Evolutionary conservation across 805 yeast species (phyloP).

Genomic region (Dipodascopsis uninucleata): DNA sequence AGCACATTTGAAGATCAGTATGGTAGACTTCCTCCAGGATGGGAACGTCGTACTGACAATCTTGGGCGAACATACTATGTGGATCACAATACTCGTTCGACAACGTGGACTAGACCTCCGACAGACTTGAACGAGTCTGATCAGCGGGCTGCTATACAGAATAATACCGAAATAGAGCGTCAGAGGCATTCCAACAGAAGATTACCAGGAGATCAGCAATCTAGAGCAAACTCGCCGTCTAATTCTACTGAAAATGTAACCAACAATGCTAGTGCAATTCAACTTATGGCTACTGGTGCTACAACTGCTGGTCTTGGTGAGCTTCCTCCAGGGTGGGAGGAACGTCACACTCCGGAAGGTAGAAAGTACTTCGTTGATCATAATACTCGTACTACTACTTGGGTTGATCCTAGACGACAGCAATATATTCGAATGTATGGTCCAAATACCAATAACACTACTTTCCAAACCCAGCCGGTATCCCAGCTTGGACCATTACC

Average conservation of each 20-base stretch:
- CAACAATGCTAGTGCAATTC: constrained; percentile 36
- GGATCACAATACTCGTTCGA: constrained; percentile 94
- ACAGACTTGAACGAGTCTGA: constrained; percentile 74
- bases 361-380: constrained; percentile 98
- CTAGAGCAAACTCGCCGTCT: constrained; percentile 38
- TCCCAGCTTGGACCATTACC: constrained; percentile 97
- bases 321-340: constrained; percentile 99
- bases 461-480: constrained; percentile 96
- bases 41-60: constrained; percentile 98
- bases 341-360: constrained; percentile 95
- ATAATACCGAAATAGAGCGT: constrained; percentile 79
- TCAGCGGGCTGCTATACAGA: constrained; percentile 47
- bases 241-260: constrained; percentile 2
- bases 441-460: constrained; percentile 58
- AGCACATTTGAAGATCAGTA: constrained; percentile 96
- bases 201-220: constrained; percentile 62
- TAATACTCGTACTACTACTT: constrained; percentile 98
- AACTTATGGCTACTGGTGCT: constrained; percentile 70
- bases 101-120: constrained; percentile 98
- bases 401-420: constrained; percentile 99
- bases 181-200: constrained; percentile 88
- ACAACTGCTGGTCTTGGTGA: constrained; percentile 96
- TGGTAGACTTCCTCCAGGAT: constrained; percentile 95
- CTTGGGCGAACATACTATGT: constrained; percentile 97
- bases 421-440: constrained; percentile 94